These are phyloP conservation scores for Monosporascus sp. DNA, from an alignment of 2,329 filamentous ascomycete species.

Conservation along the genomic window DNA sequence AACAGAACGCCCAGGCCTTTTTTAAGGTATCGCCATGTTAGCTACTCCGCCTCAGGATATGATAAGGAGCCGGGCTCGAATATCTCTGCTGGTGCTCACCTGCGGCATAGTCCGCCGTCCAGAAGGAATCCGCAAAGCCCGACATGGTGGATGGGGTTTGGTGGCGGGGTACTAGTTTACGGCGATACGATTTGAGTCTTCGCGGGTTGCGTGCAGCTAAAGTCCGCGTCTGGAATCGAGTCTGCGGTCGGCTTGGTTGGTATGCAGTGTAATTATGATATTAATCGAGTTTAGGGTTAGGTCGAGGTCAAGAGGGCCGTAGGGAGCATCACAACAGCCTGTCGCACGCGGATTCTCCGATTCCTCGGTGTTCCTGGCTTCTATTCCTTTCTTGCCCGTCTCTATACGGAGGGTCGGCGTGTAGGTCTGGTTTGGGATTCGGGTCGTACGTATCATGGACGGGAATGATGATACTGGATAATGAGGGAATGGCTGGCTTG, in stretches of 20 bases:
- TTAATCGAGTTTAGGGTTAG: background rate
- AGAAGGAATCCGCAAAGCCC: constrained; percentile 92
- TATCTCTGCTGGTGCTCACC: constrained; percentile 45
- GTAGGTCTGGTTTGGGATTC: background rate
- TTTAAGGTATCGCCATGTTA: background rate
- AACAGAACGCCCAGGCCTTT: constrained; percentile 86
- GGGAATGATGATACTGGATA: background rate
- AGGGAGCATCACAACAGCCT: background rate
- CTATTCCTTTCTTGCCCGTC: background rate
- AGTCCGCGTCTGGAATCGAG: background rate
- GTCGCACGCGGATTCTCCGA: too few species aligned
- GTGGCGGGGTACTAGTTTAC: background rate
- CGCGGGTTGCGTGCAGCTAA: background rate
- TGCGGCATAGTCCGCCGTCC: constrained; percentile 95
- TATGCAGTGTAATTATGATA: background rate
- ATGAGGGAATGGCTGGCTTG: background rate
- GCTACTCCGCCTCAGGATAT: background rate
- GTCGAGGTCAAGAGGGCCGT: too few species aligned
- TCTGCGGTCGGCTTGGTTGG: background rate
- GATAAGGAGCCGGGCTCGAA: background rate
- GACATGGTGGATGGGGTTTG: constrained; percentile 54
- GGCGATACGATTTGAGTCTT: background rate
- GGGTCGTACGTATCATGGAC: background rate
- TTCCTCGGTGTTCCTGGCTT: background rate
- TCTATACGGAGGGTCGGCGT: background rate